Evolutionary conservation across 129 eudicot species (phyloP), one percentile per base, ranked within the genome.

Genomic region (Rutidosis leptorrhynchoides): DNA sequence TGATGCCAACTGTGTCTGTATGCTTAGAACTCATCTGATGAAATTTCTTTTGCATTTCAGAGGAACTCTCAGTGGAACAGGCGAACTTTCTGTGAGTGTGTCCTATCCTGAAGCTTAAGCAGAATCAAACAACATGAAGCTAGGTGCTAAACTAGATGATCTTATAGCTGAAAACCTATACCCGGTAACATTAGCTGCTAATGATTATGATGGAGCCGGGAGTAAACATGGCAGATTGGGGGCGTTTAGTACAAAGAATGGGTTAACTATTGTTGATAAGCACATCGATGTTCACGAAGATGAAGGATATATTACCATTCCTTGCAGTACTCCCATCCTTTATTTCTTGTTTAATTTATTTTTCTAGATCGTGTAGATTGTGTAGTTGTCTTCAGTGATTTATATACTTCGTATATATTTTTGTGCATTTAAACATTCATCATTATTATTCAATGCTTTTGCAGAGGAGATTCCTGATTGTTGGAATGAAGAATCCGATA

Each of bases 221-320:
- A 71, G 58, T 68, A 82, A 65, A 43, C 51, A 61, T 68, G 77
- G 73, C 11, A 62, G 67, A 23, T 25, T 67, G 21, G 76, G 62
- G 4, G 67, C 40, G 56, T 67, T 71, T 29, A 57, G 27, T 61
- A 75, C 73, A 20, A 75, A 49, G 42, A 65, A 61, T 70, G 69
- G 77, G 48, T 46, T 67, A 56, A 73, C 80, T 23, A 58, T 68
- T 29, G 75, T 25, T 48, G 81, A 79, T 55, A 87, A 79, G 64
- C 94, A 91, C 76, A 35, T 75, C 27, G 94, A 91, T 62, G 96
- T 91, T 77, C 71, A 40, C 42, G 97, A 91, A 70, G 97, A 84
- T 21, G 81, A 85, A 56, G 97, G 97, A 69, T 85, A 77, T 80
- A 83, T 90, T 27, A 78, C 78, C 72, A 87, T 91, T 64, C 96